phyloP scores from a whole-genome alignment of 2,329 filamentous ascomycete species.

The Dothidotthia symphoricarpi region DNA sequence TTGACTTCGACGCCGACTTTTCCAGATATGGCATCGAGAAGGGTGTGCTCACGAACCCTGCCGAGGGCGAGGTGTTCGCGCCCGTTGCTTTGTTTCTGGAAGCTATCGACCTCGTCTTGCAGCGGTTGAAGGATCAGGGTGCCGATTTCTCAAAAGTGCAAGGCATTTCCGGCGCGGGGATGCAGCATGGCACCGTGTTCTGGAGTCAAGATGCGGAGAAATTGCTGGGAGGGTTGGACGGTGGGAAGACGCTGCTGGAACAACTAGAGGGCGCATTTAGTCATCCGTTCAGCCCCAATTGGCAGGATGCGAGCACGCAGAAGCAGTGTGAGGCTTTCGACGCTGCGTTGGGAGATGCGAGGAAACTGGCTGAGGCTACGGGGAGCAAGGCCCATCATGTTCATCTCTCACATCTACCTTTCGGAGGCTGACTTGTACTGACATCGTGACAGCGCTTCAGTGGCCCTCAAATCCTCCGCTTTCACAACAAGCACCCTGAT shows the following conservation, averaged over 20 bases:
- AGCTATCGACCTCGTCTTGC: conserved; percentile 80
- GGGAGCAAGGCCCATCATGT: conserved; percentile 95
- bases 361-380: conserved; percentile 72
- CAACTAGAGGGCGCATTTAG: conserved; percentile 73
- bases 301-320: conserved; percentile 97
- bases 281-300: conserved; percentile 87
- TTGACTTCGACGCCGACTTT: conserved; percentile 93
- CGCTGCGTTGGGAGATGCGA: conserved; percentile 61
- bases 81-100: conserved; percentile 95
- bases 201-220: conserved; percentile 72
- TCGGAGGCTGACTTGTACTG: background rate
- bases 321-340: conserved; percentile 89
- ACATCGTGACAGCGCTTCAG: conserved; percentile 73
- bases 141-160: conserved; percentile 72
- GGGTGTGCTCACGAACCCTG: conserved; percentile 79
- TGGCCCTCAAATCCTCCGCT: conserved; percentile 91
- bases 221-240: conserved; percentile 61
- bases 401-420: conserved; percentile 35
- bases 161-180: conserved; percentile 86
- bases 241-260: conserved; percentile 62
- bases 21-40: conserved; percentile 68
- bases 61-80: conserved; percentile 84
- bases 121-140: conserved; percentile 65
- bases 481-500: conserved; percentile 74
- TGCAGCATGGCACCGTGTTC: conserved; percentile 97